Base-by-base conservation (phyloP, 2,329 filamentous ascomycete species). In the Coniochaeta hoffmannii region DNA sequence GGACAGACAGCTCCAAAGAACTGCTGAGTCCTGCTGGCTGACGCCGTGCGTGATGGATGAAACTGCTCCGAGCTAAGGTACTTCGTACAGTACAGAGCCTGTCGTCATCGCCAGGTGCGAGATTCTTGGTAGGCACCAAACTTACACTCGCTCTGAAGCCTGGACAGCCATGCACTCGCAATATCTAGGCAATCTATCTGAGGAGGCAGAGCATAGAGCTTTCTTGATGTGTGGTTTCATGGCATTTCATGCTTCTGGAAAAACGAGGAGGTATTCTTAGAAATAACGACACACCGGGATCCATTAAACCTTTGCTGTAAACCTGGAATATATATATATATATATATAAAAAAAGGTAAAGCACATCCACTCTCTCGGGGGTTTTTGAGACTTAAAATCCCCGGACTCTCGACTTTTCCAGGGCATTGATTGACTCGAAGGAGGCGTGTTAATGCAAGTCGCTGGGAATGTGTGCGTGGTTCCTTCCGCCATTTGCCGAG, bases 181-280 rank as follows among this genome's bases (percentile, higher is more conserved):
- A 52, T 35, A 31, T 52, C 11, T 5, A 52, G 31, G 36, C 31
- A 52, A 52, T 52, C 32, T 52, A 52, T 52, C 50, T 52, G 50
- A 34, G 8, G 50, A 31, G 22, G 19, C 15, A 50, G 26, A 51
- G 30, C 32, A 50, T 31, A 30, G 10, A 51, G 28, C 24, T 15
- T 14, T 12, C 2, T 12, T 52, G 31, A 8, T 31, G 30, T 35
- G 28, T 22, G 17, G 15, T 6, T 6, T 7, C 30, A 32, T 7
- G 7, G 38, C 9, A 12, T 24, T 24, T 26, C 22, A 44, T 2
- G 11, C 41, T 46, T 46, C 41, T 46, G 41, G 41, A 28, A 24
- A 41, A 14, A 2, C 17, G 11, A 28, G 15, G 41, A 46, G 19
- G 19, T 52, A 52, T 52, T 52, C 50, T 52, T 52, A 52, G 50